Evolutionary conservation across 768 basidiomycete genomes (phyloP).

Genomic region (Boletus huronensis): DNA sequence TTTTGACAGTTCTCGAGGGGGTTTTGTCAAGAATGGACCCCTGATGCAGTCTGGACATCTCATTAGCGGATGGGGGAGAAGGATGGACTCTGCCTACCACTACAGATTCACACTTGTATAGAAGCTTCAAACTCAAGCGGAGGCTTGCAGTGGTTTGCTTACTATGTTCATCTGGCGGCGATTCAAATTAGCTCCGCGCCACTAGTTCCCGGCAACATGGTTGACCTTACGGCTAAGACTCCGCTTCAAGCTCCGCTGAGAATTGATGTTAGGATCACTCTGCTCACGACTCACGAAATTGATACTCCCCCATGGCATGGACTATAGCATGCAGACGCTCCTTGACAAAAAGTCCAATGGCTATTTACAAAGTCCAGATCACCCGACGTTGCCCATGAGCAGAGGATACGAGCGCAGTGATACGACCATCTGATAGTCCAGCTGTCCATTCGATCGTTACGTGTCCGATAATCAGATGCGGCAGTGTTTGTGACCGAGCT

Average conservation of each 20-base stretch:
- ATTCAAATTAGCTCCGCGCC: too few relatives aligned
- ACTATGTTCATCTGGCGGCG: too few relatives aligned
- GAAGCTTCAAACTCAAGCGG: neutral
- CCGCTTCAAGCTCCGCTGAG: too few relatives aligned
- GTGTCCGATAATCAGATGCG: neutral
- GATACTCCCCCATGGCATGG: too few relatives aligned
- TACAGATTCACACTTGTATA: neutral
- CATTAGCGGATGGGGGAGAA: neutral
- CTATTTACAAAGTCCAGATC: neutral
- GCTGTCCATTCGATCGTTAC: too few relatives aligned
- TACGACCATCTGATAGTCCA: neutral
- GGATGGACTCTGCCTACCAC: neutral
- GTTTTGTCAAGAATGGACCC: slow-evolving; percentile 44
- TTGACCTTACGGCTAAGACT: too few relatives aligned
- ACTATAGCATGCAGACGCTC: too few relatives aligned
- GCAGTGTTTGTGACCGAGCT: neutral
- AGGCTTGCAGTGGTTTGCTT: too few relatives aligned
- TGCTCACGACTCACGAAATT: too few relatives aligned
- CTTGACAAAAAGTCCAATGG: neutral
- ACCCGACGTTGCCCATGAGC: neutral
- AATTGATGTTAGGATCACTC: too few relatives aligned
- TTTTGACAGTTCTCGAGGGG: slow-evolving; percentile 39
- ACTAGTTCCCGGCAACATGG: too few relatives aligned
- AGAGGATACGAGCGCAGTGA: neutral
- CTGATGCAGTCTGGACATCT: slow-evolving; percentile 33